Percentiles rank a stretch among this genome's conserved stretches.
Conservation (phyloP, 2,329 filamentous ascomycete genomes). For the Clathrospora elynae region DNA sequence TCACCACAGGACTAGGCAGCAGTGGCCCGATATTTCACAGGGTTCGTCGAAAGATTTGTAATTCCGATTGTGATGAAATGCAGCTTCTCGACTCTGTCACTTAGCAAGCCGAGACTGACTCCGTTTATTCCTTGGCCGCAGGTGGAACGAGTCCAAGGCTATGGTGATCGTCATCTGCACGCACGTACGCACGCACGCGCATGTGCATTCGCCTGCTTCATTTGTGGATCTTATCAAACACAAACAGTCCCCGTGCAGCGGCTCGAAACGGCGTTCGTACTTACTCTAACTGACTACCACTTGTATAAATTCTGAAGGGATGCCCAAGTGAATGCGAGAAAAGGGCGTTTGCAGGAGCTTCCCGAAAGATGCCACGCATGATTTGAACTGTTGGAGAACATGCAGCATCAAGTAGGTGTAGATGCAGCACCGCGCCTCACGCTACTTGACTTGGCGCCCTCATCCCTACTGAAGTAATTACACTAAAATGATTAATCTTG, state of each 20-base stretch:
- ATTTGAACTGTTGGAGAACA: not conserved
- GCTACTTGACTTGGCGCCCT: constrained; percentile 5
- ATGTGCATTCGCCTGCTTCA: too few species aligned
- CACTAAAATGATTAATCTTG: not conserved
- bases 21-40: too few species aligned
- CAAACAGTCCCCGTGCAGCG: too few species aligned
- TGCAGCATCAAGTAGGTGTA: constrained; percentile 9
- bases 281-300: too few species aligned
- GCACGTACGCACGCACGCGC: too few species aligned
- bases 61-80: constrained; percentile 3
- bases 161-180: not conserved
- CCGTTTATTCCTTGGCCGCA: not conserved
- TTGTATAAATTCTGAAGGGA: not conserved
- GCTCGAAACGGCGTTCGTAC: too few species aligned
- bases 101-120: not conserved
- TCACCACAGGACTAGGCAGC: too few species aligned
- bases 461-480: constrained; percentile 14
- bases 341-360: too few species aligned
- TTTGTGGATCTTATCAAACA: too few species aligned
- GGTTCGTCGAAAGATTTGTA: not conserved
- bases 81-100: not conserved
- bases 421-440: constrained; percentile 6
- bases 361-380: not conserved
- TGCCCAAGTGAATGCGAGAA: too few species aligned
- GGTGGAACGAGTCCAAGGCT: not conserved